Evolutionary conservation across 768 basidiomycete species (phyloP), one percentile per base, ranked within the genome.

Genomic region (Trametes elegans): DNA sequence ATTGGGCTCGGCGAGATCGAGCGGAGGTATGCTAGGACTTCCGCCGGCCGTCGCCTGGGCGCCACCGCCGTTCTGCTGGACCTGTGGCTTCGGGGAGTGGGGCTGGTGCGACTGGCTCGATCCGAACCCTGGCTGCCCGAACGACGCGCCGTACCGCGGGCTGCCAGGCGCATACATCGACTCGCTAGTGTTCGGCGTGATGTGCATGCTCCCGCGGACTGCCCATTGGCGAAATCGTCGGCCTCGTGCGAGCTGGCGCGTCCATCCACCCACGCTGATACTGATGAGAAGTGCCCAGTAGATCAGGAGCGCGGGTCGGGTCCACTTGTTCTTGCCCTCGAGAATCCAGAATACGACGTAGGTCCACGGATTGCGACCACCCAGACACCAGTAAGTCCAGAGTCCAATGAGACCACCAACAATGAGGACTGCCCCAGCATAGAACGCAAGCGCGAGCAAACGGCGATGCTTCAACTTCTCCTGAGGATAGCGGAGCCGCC

Each of bases 201-300:
- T 35, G 23, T 53, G 51, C 40, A 47, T 41, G 51, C 48, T 51
- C 19, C 55, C 55, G 26, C 57, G 45, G 46, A 63, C 55, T 57
- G 74, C 76, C 61, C 83, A 71, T 14, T 79, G 74, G 45, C 88
- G 75, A 64, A 85, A 86, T 59, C 83, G 77, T 53, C 93, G 76
- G 1, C 87, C 83, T 55, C 93, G 77, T 5, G 85, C 87, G 43
- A 98, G 72, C 69, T 97, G 95, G 45, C 94, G 79, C 68, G 85
- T 93, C 97, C 97, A 98, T 0, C 92, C 95, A 7, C 88, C 94
- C 21, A 98, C 90, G 54, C 93, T 95, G 53, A 96, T 76, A 59
- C 77, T 79, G 6, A 87, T 89, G 26, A 96, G 70, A 4, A 81
- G 71, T 7, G 76, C 88, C 97, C 97, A 99, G 68, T 97, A 98